Evolutionary conservation across 192 early-diverging fungal genomes (phyloP).

Genomic region (Linnemannia elongata): DNA sequence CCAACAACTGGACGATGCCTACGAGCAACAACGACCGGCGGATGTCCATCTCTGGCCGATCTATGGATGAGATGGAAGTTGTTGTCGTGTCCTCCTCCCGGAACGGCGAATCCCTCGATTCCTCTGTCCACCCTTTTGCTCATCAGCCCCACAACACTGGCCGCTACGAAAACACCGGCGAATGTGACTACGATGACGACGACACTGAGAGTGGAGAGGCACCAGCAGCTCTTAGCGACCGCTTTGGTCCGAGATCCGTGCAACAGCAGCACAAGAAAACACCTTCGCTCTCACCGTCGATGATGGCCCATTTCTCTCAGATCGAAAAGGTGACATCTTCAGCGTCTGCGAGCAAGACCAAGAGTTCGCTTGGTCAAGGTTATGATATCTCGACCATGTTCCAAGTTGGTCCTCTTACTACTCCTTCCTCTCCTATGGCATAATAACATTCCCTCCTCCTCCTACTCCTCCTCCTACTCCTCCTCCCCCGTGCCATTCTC

Average conservation of each 20-base stretch:
- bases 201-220: neutral
- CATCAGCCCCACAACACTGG: neutral
- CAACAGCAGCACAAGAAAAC: neutral
- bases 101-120: neutral
- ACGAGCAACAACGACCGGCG: neutral
- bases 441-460: neutral
- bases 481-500: neutral
- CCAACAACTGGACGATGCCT: constrained; percentile 3
- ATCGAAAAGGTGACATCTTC: neutral
- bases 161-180: neutral
- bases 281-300: neutral
- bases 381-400: constrained; percentile 54
- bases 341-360: neutral
- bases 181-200: neutral
- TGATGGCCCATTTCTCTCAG: neutral
- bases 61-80: constrained; percentile 36
- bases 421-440: neutral
- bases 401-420: constrained; percentile 14
- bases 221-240: neutral
- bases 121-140: neutral
- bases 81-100: neutral
- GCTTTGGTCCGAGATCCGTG: neutral
- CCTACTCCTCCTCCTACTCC: too few species aligned
- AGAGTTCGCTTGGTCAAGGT: constrained; percentile 21
- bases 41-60: constrained; percentile 3